Base-by-base conservation (phyloP, 306 rosid genomes). In the Glycyrrhiza uralensis region DNA sequence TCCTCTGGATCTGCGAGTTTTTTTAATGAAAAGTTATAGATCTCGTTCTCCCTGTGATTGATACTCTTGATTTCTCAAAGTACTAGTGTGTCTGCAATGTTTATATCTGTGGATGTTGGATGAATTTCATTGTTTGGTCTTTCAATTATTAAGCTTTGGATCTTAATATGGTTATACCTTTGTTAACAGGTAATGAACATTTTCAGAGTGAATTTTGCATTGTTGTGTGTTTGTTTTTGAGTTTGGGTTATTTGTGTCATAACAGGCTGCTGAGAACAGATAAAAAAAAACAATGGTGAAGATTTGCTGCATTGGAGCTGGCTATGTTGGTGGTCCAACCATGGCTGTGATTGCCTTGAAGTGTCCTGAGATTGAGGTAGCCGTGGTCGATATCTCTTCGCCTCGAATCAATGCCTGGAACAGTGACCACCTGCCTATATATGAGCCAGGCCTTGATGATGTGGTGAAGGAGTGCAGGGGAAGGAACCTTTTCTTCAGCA, bases 231-330 rank as follows among this genome's bases (percentile, higher is more conserved):
- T n/a, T 58, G 15, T 45, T 61, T 56, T 47, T 65, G 70, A 68
- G 28, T 23, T 78, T 66, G 13, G 33, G 18, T 4, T 13, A 52
- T 29, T 59, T 61, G 35, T 36, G 36, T 47, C 5, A 35, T 59
- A 22, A 22, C 67, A 87, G 93, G 83, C 4, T 78, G 32, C 32
- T 55, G 72, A 66, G 41, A 54, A 49, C 18, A 51, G 71, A 9
- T 39, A 39, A 86, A 75, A 75, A 38, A 87, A 83, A 83, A n/a
- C n/a, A 79, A 92, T 92, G 98, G 98, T 92, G 86, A 92, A 90
- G 88, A 90, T 92, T 79, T 92, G 98, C 49, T 92, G 98, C 80
- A 89, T 92, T 72, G 98, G 98, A 32, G 98, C 98, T 20, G 98
- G 98, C 24, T 92, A 92, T 69, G 98, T 92, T 0, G 98, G 98